Evolutionary conservation across 768 basidiomycete species (phyloP).

Genomic region (Naematelia aurantialba): DNA sequence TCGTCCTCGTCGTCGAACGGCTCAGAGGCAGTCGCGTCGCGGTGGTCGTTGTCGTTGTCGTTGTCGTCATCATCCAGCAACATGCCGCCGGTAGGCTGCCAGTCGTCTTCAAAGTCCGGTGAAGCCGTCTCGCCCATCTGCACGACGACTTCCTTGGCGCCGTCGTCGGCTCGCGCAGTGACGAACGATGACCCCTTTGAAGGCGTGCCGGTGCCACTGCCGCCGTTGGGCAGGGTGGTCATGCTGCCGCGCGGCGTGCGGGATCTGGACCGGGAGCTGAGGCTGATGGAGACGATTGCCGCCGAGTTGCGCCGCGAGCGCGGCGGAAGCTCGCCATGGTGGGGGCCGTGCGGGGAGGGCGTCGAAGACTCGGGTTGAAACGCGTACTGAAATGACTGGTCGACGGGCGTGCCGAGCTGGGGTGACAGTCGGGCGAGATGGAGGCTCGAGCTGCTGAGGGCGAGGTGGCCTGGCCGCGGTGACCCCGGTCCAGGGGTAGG

Average conservation of each 20-base stretch:
- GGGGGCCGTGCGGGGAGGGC: constrained; percentile 17
- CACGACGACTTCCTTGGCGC: constrained; percentile 20
- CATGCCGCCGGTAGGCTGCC: constrained; percentile 43
- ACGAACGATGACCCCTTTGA: constrained; percentile 27
- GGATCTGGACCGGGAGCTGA: constrained; percentile 35
- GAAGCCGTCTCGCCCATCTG: constrained; percentile 26
- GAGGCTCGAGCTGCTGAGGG: constrained; percentile 19
- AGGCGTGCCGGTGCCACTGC: constrained; percentile 34
- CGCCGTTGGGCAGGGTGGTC: constrained; percentile 22
- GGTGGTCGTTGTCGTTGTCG: constrained; percentile 11
- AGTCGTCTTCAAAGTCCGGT: constrained; percentile 28
- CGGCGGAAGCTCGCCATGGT: constrained; percentile 20
- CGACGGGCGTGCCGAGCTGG: constrained; percentile 30
- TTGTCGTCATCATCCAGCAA: constrained; percentile 29
- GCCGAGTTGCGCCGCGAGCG: constrained; percentile 38
- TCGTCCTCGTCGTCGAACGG: constrained; percentile 22
- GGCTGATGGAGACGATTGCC: constrained; percentile 41
- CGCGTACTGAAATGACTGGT: constrained; percentile 21
- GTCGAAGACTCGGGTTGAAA: constrained; percentile 18
- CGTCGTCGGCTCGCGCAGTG: constrained; percentile 16
- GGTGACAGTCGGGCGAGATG: constrained; percentile 25
- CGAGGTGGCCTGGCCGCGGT: constrained; percentile 10
- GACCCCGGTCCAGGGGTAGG: constrained; percentile 9
- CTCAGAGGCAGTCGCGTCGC: too few relatives aligned
- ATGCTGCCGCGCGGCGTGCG: constrained; percentile 35